phyloP scores from a whole-genome alignment of 257 asterid genomes.

The Solanum megistacrolobum region DNA sequence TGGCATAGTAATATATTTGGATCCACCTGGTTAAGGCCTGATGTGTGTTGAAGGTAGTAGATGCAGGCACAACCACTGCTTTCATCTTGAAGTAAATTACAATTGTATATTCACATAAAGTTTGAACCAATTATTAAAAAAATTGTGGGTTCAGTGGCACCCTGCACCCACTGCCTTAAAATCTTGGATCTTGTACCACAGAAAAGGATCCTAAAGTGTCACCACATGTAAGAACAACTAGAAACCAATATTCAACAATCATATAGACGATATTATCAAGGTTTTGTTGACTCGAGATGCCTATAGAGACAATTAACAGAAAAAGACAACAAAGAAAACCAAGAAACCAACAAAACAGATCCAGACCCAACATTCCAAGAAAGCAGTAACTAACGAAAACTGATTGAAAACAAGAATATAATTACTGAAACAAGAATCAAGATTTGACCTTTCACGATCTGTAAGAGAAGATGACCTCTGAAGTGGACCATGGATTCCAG shows the following conservation, averaged over 20 bases:
- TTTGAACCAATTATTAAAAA: background rate
- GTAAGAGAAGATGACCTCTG: conserved; percentile 53
- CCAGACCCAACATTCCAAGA: background rate
- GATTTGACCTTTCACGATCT: conserved; percentile 59
- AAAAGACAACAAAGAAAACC: background rate
- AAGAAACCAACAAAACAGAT: background rate
- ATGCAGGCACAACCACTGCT: background rate
- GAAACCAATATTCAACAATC: background rate
- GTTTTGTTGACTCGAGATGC: background rate
- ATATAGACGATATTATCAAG: background rate
- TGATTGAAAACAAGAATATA: background rate
- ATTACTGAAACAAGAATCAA: background rate
- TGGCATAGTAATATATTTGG: background rate
- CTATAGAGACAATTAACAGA: background rate
- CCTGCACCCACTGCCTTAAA: background rate
- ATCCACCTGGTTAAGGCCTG: background rate
- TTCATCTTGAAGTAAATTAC: background rate
- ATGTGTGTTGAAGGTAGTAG: background rate
- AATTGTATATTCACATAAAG: background rate
- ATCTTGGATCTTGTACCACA: background rate
- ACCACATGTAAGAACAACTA: background rate
- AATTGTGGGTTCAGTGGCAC: background rate
- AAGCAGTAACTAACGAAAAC: background rate
- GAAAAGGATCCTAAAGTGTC: background rate
- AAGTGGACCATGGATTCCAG: conserved; percentile 34